Evolutionary conservation across 2,329 filamentous ascomycete genomes (phyloP).

Genomic region (Sporothrix pallida): DNA sequence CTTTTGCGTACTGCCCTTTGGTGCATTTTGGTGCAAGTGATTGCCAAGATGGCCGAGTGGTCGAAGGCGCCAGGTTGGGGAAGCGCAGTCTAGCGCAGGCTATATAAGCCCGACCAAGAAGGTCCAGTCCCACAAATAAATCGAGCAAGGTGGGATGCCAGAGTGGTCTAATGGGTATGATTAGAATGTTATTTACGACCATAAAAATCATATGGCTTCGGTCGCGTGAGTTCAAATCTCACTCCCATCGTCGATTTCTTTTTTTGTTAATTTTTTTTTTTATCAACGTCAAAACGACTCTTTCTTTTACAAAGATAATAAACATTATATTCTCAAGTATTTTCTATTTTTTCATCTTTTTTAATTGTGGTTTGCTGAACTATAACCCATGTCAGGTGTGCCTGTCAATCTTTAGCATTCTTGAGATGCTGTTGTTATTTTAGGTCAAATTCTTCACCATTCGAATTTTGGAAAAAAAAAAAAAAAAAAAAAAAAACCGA

Average conservation of each 20-base stretch:
- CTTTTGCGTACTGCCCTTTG: neutral
- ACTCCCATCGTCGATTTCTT: conserved; percentile 34
- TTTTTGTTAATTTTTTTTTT: conserved; percentile 13
- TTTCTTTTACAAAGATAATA: neutral
- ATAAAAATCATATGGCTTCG: conserved; percentile 37
- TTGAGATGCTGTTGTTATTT: no score
- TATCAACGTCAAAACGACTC: neutral
- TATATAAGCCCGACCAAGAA: neutral
- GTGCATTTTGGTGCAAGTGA: neutral
- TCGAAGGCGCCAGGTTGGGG: neutral
- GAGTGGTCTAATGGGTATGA: conserved; percentile 39
- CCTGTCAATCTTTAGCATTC: no score
- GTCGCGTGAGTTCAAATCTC: conserved; percentile 38
- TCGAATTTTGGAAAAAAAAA: no score
- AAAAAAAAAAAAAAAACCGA: no score
- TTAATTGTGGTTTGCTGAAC: no score
- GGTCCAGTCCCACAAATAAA: conserved; percentile 9
- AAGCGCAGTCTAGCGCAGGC: no score
- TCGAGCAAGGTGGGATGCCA: conserved; percentile 34
- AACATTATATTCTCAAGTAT: neutral
- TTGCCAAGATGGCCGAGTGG: neutral
- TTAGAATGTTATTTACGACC: no score
- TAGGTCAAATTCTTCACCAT: no score
- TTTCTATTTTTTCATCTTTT: neutral
- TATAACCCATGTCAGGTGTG: no score